Conservation (phyloP, 257 asterid species). For the Solanum paucissectum region DNA sequence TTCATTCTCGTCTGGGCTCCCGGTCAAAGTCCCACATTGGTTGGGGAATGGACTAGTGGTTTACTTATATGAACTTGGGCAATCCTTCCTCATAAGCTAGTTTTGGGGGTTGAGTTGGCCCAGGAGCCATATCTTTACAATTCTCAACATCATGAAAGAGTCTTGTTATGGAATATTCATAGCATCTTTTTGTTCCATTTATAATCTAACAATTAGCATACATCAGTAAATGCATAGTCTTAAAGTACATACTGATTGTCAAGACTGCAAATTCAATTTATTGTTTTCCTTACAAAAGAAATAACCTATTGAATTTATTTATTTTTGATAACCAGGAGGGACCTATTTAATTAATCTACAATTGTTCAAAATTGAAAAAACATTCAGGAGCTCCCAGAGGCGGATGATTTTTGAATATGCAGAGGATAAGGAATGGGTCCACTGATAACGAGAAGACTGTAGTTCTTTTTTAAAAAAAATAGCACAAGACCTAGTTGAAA, state of each 20-base stretch:
- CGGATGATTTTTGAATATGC: not conserved
- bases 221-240: not conserved
- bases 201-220: not conserved
- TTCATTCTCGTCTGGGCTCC: not conserved
- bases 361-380: not conserved
- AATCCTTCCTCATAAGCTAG: not conserved
- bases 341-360: not conserved
- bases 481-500: not conserved
- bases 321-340: not conserved
- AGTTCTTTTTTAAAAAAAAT: not conserved
- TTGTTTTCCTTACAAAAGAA: not conserved
- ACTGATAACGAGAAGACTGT: not conserved
- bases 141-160: not conserved
- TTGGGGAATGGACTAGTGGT: not conserved
- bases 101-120: not conserved
- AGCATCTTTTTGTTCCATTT: not conserved
- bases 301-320: not conserved
- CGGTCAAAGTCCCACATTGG: not conserved
- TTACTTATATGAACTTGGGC: not conserved
- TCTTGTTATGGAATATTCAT: not conserved
- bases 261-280: not conserved
- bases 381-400: not conserved
- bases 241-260: not conserved
- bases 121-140: not conserved
- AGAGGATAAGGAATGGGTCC: not conserved